Conservation (phyloP, 148 eudicot genomes). For the Chenopodium quinoa region DNA sequence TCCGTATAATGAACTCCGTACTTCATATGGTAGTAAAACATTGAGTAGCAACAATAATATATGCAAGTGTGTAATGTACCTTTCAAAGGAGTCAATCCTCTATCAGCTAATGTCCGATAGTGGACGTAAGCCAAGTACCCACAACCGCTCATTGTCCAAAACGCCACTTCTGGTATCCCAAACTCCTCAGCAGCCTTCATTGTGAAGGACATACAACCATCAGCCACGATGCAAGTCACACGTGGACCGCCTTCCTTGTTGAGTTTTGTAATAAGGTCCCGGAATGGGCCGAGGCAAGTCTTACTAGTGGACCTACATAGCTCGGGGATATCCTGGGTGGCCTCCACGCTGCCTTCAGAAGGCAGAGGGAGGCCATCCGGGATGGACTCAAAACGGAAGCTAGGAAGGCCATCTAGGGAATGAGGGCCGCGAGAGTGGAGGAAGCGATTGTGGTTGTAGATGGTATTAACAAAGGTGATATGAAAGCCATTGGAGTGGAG, state of each 20-base stretch:
- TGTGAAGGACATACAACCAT: constrained; percentile 51
- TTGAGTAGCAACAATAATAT: too few species aligned
- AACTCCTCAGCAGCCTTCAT: constrained; percentile 43
- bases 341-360: constrained; percentile 22
- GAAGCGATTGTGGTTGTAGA: constrained; percentile 50
- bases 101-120: constrained; percentile 33
- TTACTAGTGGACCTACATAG: constrained; percentile 36
- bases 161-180: constrained; percentile 44
- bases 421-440: constrained; percentile 46
- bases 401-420: constrained; percentile 48
- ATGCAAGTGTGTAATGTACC: constrained; percentile 28
- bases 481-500: constrained; percentile 50
- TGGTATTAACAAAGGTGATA: constrained; percentile 61
- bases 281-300: constrained; percentile 36
- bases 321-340: constrained; percentile 43
- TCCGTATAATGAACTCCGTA: too few species aligned
- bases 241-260: constrained; percentile 33
- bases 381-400: constrained; percentile 50
- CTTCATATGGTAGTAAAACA: too few species aligned
- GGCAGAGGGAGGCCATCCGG: constrained; percentile 63
- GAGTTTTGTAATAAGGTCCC: constrained; percentile 34
- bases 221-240: constrained; percentile 57
- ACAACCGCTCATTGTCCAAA: constrained; percentile 64
- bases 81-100: constrained; percentile 47
- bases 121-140: constrained; percentile 44